A percentile compares a stretch with the other conserved stretches of the same genome.
Conservation (phyloP, 129 eudicot species). For the Kitagawia praeruptora region DNA sequence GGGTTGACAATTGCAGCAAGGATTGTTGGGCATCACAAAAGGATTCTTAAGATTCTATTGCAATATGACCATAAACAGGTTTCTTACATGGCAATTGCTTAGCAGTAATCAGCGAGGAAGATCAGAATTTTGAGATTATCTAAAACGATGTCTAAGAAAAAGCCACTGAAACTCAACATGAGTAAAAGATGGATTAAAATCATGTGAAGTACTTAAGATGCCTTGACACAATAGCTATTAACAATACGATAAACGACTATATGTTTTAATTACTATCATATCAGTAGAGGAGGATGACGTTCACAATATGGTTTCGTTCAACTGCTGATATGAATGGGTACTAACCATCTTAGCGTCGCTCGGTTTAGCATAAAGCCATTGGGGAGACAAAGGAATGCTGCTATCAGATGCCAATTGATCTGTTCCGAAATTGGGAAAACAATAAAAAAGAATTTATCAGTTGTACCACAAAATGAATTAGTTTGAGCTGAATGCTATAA, state of each 20-base stretch:
- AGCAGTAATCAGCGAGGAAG: neutral
- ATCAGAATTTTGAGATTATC: neutral
- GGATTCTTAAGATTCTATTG: neutral
- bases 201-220: neutral
- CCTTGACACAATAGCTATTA: neutral
- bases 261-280: neutral
- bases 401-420: constrained; percentile 65
- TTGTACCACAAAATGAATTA: neutral
- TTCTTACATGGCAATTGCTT: neutral
- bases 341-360: constrained; percentile 66
- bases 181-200: no score
- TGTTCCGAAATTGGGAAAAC: constrained; percentile 15
- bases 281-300: neutral
- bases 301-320: neutral
- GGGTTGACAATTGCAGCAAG: neutral
- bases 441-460: neutral
- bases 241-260: neutral
- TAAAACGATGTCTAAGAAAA: no score
- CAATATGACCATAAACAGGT: neutral
- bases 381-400: constrained; percentile 95
- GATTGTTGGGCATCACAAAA: neutral
- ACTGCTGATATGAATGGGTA: neutral
- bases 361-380: constrained; percentile 95
- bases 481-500: neutral
- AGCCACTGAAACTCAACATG: neutral